Evolutionary conservation across 257 asterid genomes (phyloP).

Genomic region (Marsdenia floribunda): DNA sequence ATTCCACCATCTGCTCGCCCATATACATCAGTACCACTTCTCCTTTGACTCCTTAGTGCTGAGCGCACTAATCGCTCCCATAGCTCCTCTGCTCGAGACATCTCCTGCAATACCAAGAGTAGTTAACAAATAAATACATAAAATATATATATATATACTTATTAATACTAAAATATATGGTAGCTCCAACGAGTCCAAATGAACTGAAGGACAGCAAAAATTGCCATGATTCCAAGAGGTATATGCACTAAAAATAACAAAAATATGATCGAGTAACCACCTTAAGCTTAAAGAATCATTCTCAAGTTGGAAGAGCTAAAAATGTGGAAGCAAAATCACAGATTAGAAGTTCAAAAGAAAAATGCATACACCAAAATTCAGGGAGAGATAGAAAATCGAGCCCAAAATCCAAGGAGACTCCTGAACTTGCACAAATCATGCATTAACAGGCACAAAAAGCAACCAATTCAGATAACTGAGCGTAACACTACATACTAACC

Average conservation of each 20-base stretch:
- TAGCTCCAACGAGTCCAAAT: neutral
- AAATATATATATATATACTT: too few relatives aligned
- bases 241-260: neutral
- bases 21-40: conserved; percentile 38
- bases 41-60: conserved; percentile 72
- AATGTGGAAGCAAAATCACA: neutral
- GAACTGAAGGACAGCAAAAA: neutral
- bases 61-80: conserved; percentile 97
- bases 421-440: neutral
- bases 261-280: neutral
- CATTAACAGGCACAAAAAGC: neutral
- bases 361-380: neutral
- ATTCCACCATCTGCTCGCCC: conserved; percentile 64
- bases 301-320: neutral
- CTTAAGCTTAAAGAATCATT: neutral
- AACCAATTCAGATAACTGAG: neutral
- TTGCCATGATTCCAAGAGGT: too few relatives aligned
- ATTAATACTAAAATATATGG: neutral
- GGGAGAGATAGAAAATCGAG: neutral
- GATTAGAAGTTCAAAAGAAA: neutral
- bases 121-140: neutral
- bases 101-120: conserved; percentile 39
- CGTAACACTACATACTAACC: neutral
- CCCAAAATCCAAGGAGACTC: neutral
- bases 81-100: conserved; percentile 84